phyloP scores from a whole-genome alignment of 1,284 basidiomycete genomes.

The Tylopilus sp. region DNA sequence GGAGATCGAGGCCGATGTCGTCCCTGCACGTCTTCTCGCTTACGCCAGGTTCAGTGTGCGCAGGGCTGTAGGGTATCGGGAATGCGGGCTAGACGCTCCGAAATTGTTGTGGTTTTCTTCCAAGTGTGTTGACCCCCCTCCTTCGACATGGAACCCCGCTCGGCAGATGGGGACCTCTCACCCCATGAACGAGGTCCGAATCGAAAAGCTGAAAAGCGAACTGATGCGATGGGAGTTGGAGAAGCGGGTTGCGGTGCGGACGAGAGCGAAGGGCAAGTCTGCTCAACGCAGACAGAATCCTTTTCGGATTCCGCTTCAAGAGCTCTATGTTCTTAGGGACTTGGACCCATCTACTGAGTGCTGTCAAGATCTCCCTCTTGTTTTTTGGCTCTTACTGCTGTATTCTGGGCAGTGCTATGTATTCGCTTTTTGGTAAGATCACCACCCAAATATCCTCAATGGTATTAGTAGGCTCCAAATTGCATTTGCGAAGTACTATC shows the following conservation, averaged over 20 bases:
- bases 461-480: not conserved
- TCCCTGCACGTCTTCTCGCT: slow-evolving; percentile 87
- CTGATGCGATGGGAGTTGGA: slow-evolving; percentile 65
- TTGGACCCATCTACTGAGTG: slow-evolving; percentile 5
- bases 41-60: slow-evolving; percentile 89
- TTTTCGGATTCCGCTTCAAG: slow-evolving; percentile 26
- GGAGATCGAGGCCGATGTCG: slow-evolving; percentile 90
- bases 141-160: slow-evolving; percentile 26
- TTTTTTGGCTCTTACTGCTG: not conserved
- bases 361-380: not conserved
- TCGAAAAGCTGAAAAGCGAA: slow-evolving; percentile 61
- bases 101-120: slow-evolving; percentile 52
- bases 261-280: slow-evolving; percentile 32
- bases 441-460: not conserved
- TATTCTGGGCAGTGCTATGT: slow-evolving; percentile 10
- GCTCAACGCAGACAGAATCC: slow-evolving; percentile 20
- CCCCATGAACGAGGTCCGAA: slow-evolving; percentile 64
- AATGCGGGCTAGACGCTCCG: slow-evolving; percentile 53
- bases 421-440: not conserved
- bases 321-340: slow-evolving; percentile 4
- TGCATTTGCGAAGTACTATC: no score
- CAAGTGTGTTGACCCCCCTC: slow-evolving; percentile 13
- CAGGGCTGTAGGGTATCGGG: slow-evolving; percentile 80
- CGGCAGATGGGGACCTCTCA: slow-evolving; percentile 55
- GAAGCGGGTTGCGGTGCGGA: slow-evolving; percentile 42